A percentile compares a stretch with the other conserved stretches of the same genome.
phyloP scores from a whole-genome alignment of 371 early-diverging fungal genomes.

The Mucor circinelloides region DNA sequence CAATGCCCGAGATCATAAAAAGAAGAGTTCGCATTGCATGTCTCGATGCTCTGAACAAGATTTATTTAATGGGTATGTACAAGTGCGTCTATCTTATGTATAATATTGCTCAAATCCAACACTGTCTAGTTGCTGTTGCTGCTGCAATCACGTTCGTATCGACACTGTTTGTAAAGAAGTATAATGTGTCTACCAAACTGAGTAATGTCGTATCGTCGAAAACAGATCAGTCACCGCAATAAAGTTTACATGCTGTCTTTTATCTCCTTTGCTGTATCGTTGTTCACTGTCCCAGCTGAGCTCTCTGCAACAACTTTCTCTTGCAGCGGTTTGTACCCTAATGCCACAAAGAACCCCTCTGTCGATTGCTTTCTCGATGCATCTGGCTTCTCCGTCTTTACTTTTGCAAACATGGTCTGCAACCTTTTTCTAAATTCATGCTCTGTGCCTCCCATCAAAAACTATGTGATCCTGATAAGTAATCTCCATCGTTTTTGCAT shows the following conservation, averaged over 20 bases:
- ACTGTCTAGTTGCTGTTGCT: neutral
- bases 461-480: constrained; percentile 25
- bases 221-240: neutral
- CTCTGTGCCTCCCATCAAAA: constrained; percentile 71
- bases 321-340: constrained; percentile 31
- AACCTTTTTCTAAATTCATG: constrained; percentile 49
- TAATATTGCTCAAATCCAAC: neutral
- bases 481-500: neutral
- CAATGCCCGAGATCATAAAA: neutral
- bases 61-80: neutral
- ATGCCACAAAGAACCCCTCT: constrained; percentile 78
- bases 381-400: constrained; percentile 67
- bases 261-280: neutral
- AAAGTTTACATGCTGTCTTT: neutral
- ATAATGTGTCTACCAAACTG: neutral
- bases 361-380: constrained; percentile 76
- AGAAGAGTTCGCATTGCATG: neutral
- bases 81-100: neutral
- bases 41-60: neutral
- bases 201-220: neutral
- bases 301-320: neutral
- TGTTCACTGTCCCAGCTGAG: neutral
- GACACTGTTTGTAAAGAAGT: neutral
- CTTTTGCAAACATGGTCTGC: constrained; percentile 46
- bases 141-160: neutral